Conservation (phyloP, 768 basidiomycete genomes). For the Leccinum ochraceum region DNA sequence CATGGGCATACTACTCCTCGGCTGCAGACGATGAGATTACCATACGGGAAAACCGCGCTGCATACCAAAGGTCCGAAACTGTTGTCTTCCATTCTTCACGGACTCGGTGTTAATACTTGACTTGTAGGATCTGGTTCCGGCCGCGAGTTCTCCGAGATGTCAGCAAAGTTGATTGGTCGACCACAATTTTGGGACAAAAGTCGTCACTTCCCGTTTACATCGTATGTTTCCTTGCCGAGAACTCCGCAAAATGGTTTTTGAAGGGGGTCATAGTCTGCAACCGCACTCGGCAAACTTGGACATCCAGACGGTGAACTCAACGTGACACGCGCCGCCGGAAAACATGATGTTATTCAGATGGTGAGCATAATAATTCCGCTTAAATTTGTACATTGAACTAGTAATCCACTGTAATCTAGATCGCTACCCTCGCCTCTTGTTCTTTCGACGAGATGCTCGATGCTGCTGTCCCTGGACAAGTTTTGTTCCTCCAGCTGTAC, state of each 20-base stretch:
- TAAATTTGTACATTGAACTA: background rate
- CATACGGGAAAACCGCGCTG: constrained; percentile 80
- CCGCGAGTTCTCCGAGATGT: constrained; percentile 84
- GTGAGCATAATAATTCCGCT: constrained; percentile 31
- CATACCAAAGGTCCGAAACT: constrained; percentile 70
- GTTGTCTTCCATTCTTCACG: background rate
- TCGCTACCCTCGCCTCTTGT: constrained; percentile 93
- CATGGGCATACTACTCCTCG: constrained; percentile 93
- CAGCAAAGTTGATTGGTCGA: constrained; percentile 77
- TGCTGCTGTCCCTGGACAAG: constrained; percentile 74
- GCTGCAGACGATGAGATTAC: constrained; percentile 94
- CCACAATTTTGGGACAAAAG: constrained; percentile 74
- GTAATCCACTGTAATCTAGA: constrained; percentile 44
- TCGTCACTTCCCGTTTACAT: constrained; percentile 78
- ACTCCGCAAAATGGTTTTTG: background rate
- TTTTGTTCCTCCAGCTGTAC: constrained; percentile 84
- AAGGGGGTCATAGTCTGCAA: constrained; percentile 55
- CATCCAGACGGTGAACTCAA: constrained; percentile 95
- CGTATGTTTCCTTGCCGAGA: constrained; percentile 41
- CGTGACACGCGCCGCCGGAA: constrained; percentile 84
- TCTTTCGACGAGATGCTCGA: constrained; percentile 95
- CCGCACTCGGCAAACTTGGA: constrained; percentile 90
- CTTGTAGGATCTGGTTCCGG: constrained; percentile 79
- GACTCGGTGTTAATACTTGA: background rate
- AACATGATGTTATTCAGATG: constrained; percentile 77